Evolutionary conservation across 345 rosid genomes (phyloP), one percentile per base, ranked within the genome.

Genomic region (Noccaea caerulescens): DNA sequence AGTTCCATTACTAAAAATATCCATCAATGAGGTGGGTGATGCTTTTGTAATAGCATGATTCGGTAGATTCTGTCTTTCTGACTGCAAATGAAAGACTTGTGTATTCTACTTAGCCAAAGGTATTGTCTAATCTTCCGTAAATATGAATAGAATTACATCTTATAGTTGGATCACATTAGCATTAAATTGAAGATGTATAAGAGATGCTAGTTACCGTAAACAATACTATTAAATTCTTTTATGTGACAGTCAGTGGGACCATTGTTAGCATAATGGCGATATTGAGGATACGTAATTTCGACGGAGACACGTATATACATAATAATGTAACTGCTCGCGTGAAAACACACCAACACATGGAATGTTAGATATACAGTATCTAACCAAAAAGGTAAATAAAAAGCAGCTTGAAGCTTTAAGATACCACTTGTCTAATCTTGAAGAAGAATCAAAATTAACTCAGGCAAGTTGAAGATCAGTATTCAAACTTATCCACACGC

Each of bases 401-500:
- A 68, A 59, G 56, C 44, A 59, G 41, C 42, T 68, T 38, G 3
- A 67, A 66, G 14, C 73, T 61, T 60, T 25, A 75, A 53, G 78
- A 10, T 45, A 68, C 27, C 68, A 68, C 63, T 75, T 68, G 49
- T 61, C 69, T 53, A 51, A 36, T 45, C 78, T 68, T 68, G 69
- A 75, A 47, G 59, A 64, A 45, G 58, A 56, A 72, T 56, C 71
- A 63, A 63, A 50, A 33, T 30, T 8, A 50, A 1, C 38, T 27
- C 30, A 27, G 30, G 30, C 0, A 52, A 44, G n/a, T 63, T 20
- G 39, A 63, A n/a, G 45, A 50, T 58, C 20, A 36, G 12, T 12
- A 36, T n/a, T 8, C 42, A 44, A 53, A 39, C 46, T 39, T 41
- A 34, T 49, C 46, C 72, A 72, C 51, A 44, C 30, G 4, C 30